Base-by-base conservation (phyloP, 1,284 basidiomycete species). In the Microstroma glucosiphilum region DNA sequence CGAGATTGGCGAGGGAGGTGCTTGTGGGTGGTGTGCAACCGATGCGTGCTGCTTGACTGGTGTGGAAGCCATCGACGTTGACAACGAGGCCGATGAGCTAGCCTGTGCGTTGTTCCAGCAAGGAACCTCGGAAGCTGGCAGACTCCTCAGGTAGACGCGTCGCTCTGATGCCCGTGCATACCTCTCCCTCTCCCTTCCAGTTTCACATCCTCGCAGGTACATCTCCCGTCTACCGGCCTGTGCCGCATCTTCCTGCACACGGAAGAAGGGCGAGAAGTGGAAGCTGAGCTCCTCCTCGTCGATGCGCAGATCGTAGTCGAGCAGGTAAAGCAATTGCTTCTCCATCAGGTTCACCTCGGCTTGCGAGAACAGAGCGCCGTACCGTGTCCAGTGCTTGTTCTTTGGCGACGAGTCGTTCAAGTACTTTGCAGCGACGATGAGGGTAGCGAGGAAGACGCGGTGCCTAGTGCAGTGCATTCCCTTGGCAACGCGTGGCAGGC, bases 351-450 rank as follows among this genome's bases (percentile, higher is more conserved):
- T 96, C 81, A 96, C 82, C 78, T 85, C 84, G 60, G 83, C 81
- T 62, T 82, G 82, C 11, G 81, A 86, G 79, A 93, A 86, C 65
- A 84, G 81, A 57, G 83, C 82, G 21, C 88, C 89, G 80, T 93
- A 91, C 60, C 82, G 80, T 59, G 70, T 76, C 76, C 76, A 79
- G 83, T 96, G 91, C 81, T 87, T 86, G 83, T 97, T 97, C 84
- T 94, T 96, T 19, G 80, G 81, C 51, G 79, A 80, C 37, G 90
- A 91, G 82, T 97, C 93, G 82, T 98, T 96, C 76, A 97, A 86
- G 81, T 97, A 97, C 82, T 98, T 98, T 71, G 92, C 89, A 37
- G 94, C 89, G 57, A 93, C 90, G 80, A 98, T 97, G 75, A 97
- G 87, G 0, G 90, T 88, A 43, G 94, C 93, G 70, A 98, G 85